Percentiles rank a stretch among this genome's conserved stretches.
phyloP scores from a whole-genome alignment of 228 moss, liverwort and hornwort species.

The Sphagnum magellanicum region DNA sequence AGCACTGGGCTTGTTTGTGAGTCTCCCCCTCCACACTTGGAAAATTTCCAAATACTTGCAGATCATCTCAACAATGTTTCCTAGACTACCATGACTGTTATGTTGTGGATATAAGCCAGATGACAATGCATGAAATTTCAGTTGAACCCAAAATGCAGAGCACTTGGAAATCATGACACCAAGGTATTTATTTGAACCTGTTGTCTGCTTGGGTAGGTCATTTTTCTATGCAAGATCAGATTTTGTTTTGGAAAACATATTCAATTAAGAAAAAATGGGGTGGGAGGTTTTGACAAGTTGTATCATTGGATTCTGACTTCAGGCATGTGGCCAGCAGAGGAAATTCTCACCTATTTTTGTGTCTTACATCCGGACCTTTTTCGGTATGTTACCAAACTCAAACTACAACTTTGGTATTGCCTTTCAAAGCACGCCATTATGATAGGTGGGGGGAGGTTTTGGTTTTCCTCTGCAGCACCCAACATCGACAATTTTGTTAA shows the following conservation, averaged over 20 bases:
- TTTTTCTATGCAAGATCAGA: not conserved
- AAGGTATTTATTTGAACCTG: no score
- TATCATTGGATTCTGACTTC: constrained; percentile 2
- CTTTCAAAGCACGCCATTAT: no score
- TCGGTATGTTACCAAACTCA: constrained; percentile 18
- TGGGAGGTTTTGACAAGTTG: not conserved
- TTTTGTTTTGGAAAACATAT: not conserved
- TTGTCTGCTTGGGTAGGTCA: not conserved
- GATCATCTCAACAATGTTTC: no score
- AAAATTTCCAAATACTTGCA: no score
- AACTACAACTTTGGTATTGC: no score
- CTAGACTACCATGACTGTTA: no score
- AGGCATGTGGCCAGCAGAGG: constrained; percentile 95
- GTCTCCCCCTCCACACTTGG: constrained; percentile 8
- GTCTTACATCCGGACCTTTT: constrained; percentile 54
- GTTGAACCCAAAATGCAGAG: no score
- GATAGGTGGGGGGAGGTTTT: no score
- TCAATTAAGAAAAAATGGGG: not conserved
- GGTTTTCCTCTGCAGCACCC: no score
- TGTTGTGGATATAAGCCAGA: no score
- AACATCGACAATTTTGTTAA: not conserved
- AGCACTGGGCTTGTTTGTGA: constrained; percentile 79
- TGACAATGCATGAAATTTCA: no score
- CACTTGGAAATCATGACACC: no score
- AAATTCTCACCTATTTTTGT: constrained; percentile 81